Conservation (phyloP, 1,284 basidiomycete species). For the Neolentinus lepideus region DNA sequence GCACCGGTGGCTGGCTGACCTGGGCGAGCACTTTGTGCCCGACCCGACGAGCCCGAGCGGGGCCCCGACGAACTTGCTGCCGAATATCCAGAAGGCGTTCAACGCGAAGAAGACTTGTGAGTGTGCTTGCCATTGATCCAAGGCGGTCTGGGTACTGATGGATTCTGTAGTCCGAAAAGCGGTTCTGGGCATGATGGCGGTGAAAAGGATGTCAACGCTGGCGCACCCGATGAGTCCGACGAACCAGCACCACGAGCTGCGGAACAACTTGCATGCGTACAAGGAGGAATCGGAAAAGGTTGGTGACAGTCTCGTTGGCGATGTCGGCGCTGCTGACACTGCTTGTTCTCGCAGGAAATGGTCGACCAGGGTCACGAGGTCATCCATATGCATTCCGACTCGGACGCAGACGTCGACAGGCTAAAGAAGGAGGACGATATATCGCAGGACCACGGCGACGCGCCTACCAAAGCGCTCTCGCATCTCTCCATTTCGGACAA, state of each 20-base stretch:
- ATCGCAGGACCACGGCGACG: conserved; percentile 15
- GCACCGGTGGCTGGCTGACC: conserved; percentile 76
- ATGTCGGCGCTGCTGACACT: background rate
- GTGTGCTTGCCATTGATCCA: conserved; percentile 21
- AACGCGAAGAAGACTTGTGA: conserved; percentile 82
- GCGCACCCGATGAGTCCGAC: conserved; percentile 33
- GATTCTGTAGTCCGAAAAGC: conserved; percentile 70
- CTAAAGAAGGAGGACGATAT: conserved; percentile 23
- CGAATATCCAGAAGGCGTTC: conserved; percentile 84
- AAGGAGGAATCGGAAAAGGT: conserved; percentile 79
- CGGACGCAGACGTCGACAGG: conserved; percentile 12
- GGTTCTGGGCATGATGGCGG: conserved; percentile 78
- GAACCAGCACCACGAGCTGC: conserved; percentile 40
- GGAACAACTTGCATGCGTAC: conserved; percentile 59
- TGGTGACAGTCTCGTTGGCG: conserved; percentile 11
- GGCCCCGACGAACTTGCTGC: conserved; percentile 75
- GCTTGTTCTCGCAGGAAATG: conserved; percentile 16
- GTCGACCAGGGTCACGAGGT: conserved; percentile 30
- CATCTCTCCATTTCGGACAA: conserved; percentile 10
- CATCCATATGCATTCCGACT: conserved; percentile 38
- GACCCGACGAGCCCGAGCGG: conserved; percentile 52
- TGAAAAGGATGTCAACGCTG: conserved; percentile 68
- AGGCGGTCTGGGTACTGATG: background rate
- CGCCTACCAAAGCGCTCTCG: conserved; percentile 12
- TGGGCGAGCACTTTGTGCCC: conserved; percentile 62